phyloP scores from a whole-genome alignment of 495 filamentous ascomycete species.

The Pseudoneurospora amorphoporcata region DNA sequence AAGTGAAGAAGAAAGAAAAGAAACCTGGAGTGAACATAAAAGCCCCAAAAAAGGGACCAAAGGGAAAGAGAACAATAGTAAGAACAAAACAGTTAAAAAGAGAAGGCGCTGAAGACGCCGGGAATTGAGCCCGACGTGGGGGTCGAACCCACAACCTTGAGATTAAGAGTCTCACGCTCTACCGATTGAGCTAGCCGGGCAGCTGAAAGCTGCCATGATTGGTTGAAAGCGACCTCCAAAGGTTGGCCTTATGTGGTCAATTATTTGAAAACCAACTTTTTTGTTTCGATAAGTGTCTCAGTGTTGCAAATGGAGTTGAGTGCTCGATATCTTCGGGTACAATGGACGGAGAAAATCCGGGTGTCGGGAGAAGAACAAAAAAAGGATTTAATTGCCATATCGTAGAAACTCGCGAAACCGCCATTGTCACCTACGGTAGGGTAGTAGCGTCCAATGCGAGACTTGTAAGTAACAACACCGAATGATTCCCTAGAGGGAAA shows the following conservation, averaged over 20 bases:
- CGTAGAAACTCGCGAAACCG: no score
- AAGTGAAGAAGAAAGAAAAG: background rate
- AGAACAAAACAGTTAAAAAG: background rate
- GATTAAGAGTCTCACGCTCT: constrained; percentile 69
- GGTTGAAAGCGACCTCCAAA: background rate
- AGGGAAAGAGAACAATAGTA: background rate
- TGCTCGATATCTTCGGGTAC: no score
- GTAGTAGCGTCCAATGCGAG: no score
- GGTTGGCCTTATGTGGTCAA: background rate
- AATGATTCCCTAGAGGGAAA: no score
- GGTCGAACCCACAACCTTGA: constrained; percentile 57
- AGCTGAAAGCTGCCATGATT: background rate
- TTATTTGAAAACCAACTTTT: no score
- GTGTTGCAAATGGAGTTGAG: no score
- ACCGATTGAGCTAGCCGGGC: constrained; percentile 57
- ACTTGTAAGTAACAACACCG: no score
- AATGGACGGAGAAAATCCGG: no score
- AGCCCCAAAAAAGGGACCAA: background rate
- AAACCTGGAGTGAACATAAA: background rate
- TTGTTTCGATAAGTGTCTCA: no score
- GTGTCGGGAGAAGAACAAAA: no score
- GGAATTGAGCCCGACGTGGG: constrained; percentile 6
- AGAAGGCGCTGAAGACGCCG: background rate
- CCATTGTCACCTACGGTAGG: no score
- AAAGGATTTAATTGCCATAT: no score